Base-by-base conservation (phyloP, 352 stramenopile species). In the Phytopythium aichiense region DNA sequence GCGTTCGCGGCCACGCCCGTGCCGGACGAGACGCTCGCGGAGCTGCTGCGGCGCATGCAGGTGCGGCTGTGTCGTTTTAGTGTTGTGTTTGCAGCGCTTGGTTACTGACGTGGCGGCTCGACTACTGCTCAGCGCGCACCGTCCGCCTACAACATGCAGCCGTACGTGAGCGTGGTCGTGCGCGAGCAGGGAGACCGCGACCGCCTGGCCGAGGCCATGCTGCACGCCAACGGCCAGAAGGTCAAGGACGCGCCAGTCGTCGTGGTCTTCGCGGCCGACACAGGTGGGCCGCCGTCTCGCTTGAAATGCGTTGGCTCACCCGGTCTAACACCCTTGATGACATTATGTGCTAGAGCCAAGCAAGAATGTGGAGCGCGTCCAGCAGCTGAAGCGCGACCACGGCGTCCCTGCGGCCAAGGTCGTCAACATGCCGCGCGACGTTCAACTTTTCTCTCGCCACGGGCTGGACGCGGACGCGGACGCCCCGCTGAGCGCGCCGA, bases 131-230 rank as follows among this genome's bases (percentile, higher is more conserved):
- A 91, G 84, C 70, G 75, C 45, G 81, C 84, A 5, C 77, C 83
- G 22, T 74, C 68, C n/a, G 74, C 79, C 4, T 89, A 91, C 56
- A 94, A 94, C 68, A 83, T 72, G 53, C 83, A 91, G 62, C 68
- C 79, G 20, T 94, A 87, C 53, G 71, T 77, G 7, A 76, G 70
- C 38, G 68, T 94, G 16, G 51, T 94, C 28, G 62, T 91, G 48
- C 76, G 82, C 43, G 71, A 81, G 20, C 61, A 74, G 8, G 66
- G 64, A 8, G 77, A 88, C n/a, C 81, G 84, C 20, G 77, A 86
- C 23, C 66, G 63, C 12, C 62, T 94, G 9, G 78, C 73, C 1
- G 60, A 68, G 9, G 77, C 80, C 12, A 92, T 94, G 84, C 73
- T 94, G 8, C 76, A 68, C 2, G 68, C 62, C 4, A 92, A 92